A percentile compares a stretch with the other conserved stretches of the same genome.
Conservation (phyloP, 2,329 filamentous ascomycete species). For the Colletotrichum spinosum region DNA sequence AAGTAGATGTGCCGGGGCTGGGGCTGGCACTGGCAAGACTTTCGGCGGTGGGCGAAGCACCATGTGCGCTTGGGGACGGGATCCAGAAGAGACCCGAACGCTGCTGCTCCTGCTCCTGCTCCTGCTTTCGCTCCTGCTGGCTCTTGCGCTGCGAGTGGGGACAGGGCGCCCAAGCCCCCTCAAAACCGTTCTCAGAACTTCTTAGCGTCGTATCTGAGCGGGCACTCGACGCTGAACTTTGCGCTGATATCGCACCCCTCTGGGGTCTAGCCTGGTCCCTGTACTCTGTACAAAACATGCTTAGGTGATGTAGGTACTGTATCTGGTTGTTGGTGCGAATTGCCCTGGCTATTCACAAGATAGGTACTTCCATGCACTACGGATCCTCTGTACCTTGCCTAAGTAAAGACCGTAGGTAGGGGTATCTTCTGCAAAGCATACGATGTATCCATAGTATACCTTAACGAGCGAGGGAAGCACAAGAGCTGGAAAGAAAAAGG, state of each 20-base stretch:
- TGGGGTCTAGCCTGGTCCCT: too few relatives aligned
- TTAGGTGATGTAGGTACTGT: too few relatives aligned
- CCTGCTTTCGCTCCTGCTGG: slow-evolving; percentile 12
- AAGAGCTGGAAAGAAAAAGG: slow-evolving; percentile 1
- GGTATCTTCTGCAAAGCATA: slow-evolving; percentile 11
- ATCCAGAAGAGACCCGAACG: slow-evolving; percentile 11
- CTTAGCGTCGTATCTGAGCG: slow-evolving; percentile 25
- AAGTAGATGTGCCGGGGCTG: slow-evolving; percentile 19
- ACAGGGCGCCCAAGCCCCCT: slow-evolving; percentile 9
- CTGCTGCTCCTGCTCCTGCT: slow-evolving; percentile 27
- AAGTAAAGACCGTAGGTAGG: too few relatives aligned
- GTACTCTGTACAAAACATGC: too few relatives aligned
- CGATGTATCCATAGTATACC: too few relatives aligned
- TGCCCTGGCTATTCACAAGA: slow-evolving; percentile 27
- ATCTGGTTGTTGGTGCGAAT: slow-evolving; percentile 6
- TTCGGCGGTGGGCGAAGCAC: slow-evolving; percentile 37
- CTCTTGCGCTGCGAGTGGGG: slow-evolving; percentile 11
- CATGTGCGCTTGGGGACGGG: slow-evolving; percentile 26
- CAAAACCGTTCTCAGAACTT: slow-evolving; percentile 16
- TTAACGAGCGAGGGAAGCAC: too few relatives aligned
- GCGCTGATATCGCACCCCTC: background rate
- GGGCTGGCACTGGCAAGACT: slow-evolving; percentile 10
- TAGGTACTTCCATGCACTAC: background rate
- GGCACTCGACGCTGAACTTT: background rate
- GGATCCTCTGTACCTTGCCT: too few relatives aligned